Evolutionary conservation across 305 asterid genomes (phyloP), one percentile per base, ranked within the genome.

Genomic region (Nicotiana rustica): DNA sequence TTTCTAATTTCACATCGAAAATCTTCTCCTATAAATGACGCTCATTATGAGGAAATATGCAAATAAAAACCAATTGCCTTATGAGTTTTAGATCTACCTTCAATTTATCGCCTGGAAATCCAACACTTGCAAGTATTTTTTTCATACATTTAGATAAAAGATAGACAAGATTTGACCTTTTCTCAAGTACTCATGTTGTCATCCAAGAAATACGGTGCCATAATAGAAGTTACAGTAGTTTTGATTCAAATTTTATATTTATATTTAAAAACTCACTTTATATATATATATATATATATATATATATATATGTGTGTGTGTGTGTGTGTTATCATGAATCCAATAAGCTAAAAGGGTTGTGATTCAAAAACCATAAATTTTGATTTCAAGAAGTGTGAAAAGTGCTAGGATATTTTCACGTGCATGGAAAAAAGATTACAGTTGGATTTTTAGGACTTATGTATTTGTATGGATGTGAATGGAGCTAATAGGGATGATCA

Each of bases 381-480:
- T 41, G 12, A 41, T 41, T 41, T 10, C 12, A 8, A 7, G 49
- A 41, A 2, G 12, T 41, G 12, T 41, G 49, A 41, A 41, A 41
- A 41, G 49, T 41, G 44, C 1, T 38, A 38, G 44, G 47, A 41
- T 21, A 21, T 49, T 49, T 73, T 49, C 79, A 75, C 79, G 29
- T 75, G 79, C 77, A 79, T 67, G 21, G 10, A 59, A 12, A 59
- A 64, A n/a, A 13, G 15, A 41, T 33, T 14, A 55, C 17, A n/a
- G 33, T 79, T 82, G 80, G 67, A 80, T 17, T 55, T 78, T 82
- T 82, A 79, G 88, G 67, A 56, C 35, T 18, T 59, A 18, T 57
- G 6, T 65, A 44, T 78, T 71, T 84, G 84, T 79, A 86, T 82
- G 84, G 83, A 81, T 61, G 8, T 77, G 38, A 86, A 83, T 83